Base-by-base conservation (phyloP, 2,329 filamentous ascomycete genomes). In the Fusarium liriodendri region DNA sequence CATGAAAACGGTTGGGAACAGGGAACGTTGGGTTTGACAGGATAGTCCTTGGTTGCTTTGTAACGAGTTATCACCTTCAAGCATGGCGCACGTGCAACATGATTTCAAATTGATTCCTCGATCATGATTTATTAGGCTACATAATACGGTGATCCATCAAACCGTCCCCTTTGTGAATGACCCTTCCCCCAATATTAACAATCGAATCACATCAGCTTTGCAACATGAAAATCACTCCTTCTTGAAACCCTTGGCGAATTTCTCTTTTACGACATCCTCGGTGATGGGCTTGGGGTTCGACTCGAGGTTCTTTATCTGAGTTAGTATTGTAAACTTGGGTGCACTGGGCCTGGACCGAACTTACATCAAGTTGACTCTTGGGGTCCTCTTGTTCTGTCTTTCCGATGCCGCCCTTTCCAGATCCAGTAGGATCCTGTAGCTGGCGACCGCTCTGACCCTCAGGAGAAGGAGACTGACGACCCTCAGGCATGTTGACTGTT, bases 391-490 rank as follows among this genome's bases (percentile, higher is more conserved):
- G 79, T 13, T 87, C 85, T 52, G 58, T 37, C 35, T 90, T 85
- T 73, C 91, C 85, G 77, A 88, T 85, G 57, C 89, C 88, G 55
- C 89, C 88, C 76, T 91, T 87, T 66, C 90, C 89, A 1, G 86
- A 84, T n/a, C 82, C 89, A 3, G 90, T 87, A 14, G 88, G 80
- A 9, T 89, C 89, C 73, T 89, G 84, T 67, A 90, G 83, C 85
- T 97, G 94, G 64, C 86, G 83, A 69, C 89, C 91, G 40, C 87
- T 85, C 84, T 94, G 93, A 75, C 82, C 80, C 85, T 94, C 91
- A 32, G 94, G 93, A 62, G 91, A 85, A 71, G 95, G 95, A 35
- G 95, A 97, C 84, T 97, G 89, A 80, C 92, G 91, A 82, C 94
- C 93, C 83, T 89, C 83, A 79, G 93, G 91, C 93, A 95, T 94